Base-by-base conservation (phyloP, 164 flowering plant species). In the Liquidambar formosana region DNA sequence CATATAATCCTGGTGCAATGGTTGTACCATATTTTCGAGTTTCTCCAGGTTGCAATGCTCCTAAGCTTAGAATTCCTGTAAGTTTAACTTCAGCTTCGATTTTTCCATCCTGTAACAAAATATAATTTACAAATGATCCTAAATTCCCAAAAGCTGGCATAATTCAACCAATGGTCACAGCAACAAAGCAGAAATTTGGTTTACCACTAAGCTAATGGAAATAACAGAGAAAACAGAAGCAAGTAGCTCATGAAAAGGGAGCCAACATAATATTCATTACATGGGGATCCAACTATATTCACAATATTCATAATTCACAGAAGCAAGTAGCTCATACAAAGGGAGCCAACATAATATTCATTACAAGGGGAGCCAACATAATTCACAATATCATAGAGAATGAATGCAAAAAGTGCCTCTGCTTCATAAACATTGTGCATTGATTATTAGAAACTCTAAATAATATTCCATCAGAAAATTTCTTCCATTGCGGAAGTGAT, bases 11-110 rank as follows among this genome's bases (percentile, higher is more conserved):
- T 11, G 96, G 96, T 28, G 97, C 94, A 59, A 92, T 92, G 28
- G 86, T 87, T 48, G 96, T 92, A n/a, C 97, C 96, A 78, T 92
- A 92, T 74, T 90, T 92, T 75, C 97, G 84, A 67, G 56, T 64
- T 75, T 92, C 96, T 25, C 97, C 96, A 61, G 89, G 96, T 45
- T 80, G 87, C 74, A 90, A 67, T 52, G 97, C 97, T 70, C 96
- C 96, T 77, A 92, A 79, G 79, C 97, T 92, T 48, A 92, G 89
- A 76, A 92, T 84, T 64, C 97, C 96, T 3, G 96, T 92, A 33
- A 92, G 89, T 73, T 90, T 92, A 57, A 92, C 96, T 80, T 92
- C 96, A 27, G 94, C 95, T 81, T 92, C 97, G 72, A 92, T 90
- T 79, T 85, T 90, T 21, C 96, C 97, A 78, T 92, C 97, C 97